These are phyloP conservation scores for Cyberlindnera japonica DNA, from an alignment of 805 yeast genomes.

Conservation along the genomic window DNA sequence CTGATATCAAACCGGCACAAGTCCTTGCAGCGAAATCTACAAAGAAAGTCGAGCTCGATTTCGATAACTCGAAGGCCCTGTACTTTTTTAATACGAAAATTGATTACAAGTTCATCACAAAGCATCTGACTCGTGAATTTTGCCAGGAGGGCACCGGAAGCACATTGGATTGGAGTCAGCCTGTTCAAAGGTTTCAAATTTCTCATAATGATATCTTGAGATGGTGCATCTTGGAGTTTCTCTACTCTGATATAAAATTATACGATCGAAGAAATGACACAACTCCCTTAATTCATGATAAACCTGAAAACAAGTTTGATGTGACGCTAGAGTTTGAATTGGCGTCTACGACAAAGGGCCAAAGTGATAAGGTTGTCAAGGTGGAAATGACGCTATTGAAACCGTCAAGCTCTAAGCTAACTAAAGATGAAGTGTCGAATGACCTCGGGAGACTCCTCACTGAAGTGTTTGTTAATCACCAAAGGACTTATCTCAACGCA, in stretches of 20 bases:
- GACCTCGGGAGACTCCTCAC: constrained; percentile 14
- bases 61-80: constrained; percentile 2
- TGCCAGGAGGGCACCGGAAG: neutral
- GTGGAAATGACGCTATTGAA: constrained; percentile 13
- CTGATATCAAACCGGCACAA: neutral
- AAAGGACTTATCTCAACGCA: neutral
- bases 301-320: constrained; percentile 12
- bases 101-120: constrained; percentile 14
- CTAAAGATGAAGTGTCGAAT: constrained; percentile 4
- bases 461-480: constrained; percentile 12
- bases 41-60: neutral
- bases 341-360: neutral
- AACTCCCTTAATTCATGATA: constrained; percentile 10
- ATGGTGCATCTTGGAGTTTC: constrained; percentile 19
- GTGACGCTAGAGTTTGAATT: constrained; percentile 9
- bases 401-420: constrained; percentile 15
- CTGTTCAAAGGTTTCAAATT: constrained; percentile 5
- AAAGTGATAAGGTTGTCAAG: constrained; percentile 2
- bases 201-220: constrained; percentile 12
- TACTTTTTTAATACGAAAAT: constrained; percentile 9
- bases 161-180: constrained; percentile 2
- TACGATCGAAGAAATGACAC: constrained; percentile 14
- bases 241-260: constrained; percentile 14
- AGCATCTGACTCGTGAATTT: constrained; percentile 14
- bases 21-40: neutral